A percentile compares a stretch with the other conserved stretches of the same genome.
Evolutionary conservation across 164 flowering plant species (phyloP).

Genomic region (Piper longum): DNA sequence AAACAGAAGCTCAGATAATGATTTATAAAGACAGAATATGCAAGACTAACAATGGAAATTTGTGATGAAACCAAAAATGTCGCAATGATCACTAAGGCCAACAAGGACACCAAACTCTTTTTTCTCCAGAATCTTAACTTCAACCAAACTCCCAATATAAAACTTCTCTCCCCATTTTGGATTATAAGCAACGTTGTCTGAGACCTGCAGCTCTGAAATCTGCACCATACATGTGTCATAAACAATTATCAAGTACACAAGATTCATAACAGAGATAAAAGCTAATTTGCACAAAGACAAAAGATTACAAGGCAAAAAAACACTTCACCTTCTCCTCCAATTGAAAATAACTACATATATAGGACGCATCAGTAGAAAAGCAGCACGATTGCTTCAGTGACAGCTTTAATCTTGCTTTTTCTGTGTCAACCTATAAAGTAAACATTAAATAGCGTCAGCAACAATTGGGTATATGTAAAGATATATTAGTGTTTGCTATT

Average conservation of each 20-base stretch:
- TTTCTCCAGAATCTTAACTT: conserved; percentile 51
- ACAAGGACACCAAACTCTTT: conserved; percentile 75
- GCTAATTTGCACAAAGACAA: background rate
- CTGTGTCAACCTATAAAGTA: conserved; percentile 42
- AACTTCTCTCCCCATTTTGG: conserved; percentile 46
- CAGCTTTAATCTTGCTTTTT: conserved; percentile 55
- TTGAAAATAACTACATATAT: conserved; percentile 58
- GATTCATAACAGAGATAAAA: background rate
- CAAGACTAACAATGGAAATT: conserved; percentile 54
- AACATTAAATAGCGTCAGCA: no score
- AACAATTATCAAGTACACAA: background rate
- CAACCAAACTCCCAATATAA: conserved; percentile 38
- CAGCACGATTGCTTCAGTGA: conserved; percentile 80
- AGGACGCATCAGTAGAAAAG: conserved; percentile 72
- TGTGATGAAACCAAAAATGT: conserved; percentile 68
- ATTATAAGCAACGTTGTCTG: conserved; percentile 21
- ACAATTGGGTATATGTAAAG: background rate
- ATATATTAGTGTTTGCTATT: conserved; percentile 12
- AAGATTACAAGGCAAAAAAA: background rate
- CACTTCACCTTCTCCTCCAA: conserved; percentile 62
- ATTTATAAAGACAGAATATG: background rate
- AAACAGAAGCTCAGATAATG: background rate
- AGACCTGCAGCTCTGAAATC: conserved; percentile 54
- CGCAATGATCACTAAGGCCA: conserved; percentile 42
- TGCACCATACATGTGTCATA: conserved; percentile 10